Evolutionary conservation across 805 yeast species (phyloP).

Genomic region (Babjeviella inositovora): DNA sequence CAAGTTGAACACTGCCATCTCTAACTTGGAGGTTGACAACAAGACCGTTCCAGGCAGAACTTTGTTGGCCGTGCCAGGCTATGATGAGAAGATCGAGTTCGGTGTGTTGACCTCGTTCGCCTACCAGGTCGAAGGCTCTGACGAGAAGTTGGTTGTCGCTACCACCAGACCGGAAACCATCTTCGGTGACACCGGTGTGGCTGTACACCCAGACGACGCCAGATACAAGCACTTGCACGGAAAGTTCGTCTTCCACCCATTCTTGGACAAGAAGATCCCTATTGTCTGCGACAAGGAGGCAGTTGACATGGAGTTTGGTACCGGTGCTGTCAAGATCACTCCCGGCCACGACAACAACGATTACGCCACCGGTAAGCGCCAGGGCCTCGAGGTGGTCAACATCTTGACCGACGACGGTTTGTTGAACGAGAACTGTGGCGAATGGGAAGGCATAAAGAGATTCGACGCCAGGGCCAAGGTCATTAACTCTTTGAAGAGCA

Average conservation of each 20-base stretch:
- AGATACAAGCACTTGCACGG: constrained; percentile 94
- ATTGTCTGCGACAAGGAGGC: constrained; percentile 83
- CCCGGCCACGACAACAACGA: constrained; percentile 98
- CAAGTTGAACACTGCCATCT: constrained; percentile 84
- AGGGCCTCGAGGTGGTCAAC: constrained; percentile 73
- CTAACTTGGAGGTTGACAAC: constrained; percentile 92
- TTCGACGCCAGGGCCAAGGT: constrained; percentile 86
- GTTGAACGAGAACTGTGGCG: constrained; percentile 86
- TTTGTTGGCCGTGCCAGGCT: constrained; percentile 71
- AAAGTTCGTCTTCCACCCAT: constrained; percentile 80
- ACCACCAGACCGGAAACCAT: constrained; percentile 98
- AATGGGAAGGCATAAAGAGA: constrained; percentile 82
- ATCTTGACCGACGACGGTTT: constrained; percentile 86
- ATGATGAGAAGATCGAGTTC: constrained; percentile 81
- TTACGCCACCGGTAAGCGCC: constrained; percentile 92
- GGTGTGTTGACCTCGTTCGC: constrained; percentile 96
- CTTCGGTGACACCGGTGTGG: constrained; percentile 96
- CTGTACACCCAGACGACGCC: constrained; percentile 90
- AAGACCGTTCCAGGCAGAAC: constrained; percentile 79
- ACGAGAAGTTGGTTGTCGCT: constrained; percentile 82
- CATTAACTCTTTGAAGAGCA: constrained; percentile 60
- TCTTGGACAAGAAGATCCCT: constrained; percentile 72
- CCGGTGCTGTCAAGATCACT: constrained; percentile 98
- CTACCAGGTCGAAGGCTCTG: constrained; percentile 72
- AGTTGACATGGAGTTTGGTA: constrained; percentile 98